These are phyloP conservation scores for Viola odorata DNA, from an alignment of 345 rosid genomes.

Conservation along the genomic window DNA sequence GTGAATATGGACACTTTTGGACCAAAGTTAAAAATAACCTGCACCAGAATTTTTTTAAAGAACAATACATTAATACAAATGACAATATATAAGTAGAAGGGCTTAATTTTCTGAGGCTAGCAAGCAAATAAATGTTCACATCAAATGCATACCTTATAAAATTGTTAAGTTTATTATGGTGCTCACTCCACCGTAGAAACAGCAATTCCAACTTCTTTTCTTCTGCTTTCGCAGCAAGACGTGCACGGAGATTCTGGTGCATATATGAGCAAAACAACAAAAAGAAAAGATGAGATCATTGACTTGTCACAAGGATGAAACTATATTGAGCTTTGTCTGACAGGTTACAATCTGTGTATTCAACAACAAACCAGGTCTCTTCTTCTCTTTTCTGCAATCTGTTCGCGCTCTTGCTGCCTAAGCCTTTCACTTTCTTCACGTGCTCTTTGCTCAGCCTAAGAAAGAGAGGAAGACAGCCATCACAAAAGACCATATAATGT, in stretches of 20 bases:
- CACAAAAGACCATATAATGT: neutral
- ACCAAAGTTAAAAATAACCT: slow-evolving; percentile 98
- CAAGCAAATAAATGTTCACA: neutral
- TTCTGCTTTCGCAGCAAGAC: slow-evolving; percentile 93
- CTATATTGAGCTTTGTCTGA: neutral
- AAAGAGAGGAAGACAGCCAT: slow-evolving; percentile 6
- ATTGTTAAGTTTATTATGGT: slow-evolving; percentile 77
- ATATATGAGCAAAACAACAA: slow-evolving; percentile 5
- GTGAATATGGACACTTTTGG: slow-evolving; percentile 98
- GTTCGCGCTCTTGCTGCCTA: slow-evolving; percentile 87
- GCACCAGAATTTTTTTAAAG: slow-evolving; percentile 25
- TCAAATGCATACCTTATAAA: slow-evolving; percentile 66
- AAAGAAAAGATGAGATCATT: neutral
- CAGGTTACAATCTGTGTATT: neutral
- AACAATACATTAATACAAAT: slow-evolving; percentile 6
- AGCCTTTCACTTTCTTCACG: slow-evolving; percentile 89
- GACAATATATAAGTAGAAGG: slow-evolving; percentile 8
- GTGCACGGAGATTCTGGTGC: slow-evolving; percentile 75
- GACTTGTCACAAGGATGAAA: neutral
- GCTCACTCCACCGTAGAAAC: slow-evolving; percentile 96
- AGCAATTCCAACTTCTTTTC: slow-evolving; percentile 93
- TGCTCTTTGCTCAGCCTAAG: slow-evolving; percentile 81
- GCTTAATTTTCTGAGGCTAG: neutral
- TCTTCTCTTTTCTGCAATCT: slow-evolving; percentile 70
- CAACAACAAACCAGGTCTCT: slow-evolving; percentile 76